Evolutionary conservation across 1,284 basidiomycete species (phyloP).

Genomic region (Cystobasidiaceae sp.): DNA sequence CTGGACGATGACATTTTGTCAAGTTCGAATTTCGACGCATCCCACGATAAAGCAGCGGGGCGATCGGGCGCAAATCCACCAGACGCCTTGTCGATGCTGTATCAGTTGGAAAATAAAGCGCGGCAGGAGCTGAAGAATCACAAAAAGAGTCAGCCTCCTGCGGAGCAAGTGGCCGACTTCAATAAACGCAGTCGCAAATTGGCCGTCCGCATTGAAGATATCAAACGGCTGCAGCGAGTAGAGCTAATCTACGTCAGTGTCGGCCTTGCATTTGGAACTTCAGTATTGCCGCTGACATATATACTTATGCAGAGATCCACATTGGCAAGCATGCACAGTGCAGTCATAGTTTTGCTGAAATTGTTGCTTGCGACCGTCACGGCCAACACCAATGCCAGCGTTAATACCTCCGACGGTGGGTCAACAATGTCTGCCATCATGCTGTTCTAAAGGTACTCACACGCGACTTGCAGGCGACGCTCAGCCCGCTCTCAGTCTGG

Average conservation of each 20-base stretch:
- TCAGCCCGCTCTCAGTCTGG: conserved; percentile 63
- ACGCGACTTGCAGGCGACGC: conserved; percentile 50
- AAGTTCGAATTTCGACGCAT: too few relatives aligned
- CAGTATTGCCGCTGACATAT: too few relatives aligned
- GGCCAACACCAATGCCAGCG: conserved; percentile 49
- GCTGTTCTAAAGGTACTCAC: neutral
- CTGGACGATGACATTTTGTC: conserved; percentile 41
- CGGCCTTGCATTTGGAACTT: neutral
- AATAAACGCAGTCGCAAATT: conserved; percentile 59
- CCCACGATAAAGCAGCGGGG: too few relatives aligned
- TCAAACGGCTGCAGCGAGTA: conserved; percentile 76
- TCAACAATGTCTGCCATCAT: neutral
- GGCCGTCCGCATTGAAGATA: conserved; percentile 65
- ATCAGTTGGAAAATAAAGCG: conserved; percentile 63
- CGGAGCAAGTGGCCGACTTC: conserved; percentile 12
- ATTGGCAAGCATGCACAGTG: conserved; percentile 73
- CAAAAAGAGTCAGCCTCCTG: conserved; percentile 3
- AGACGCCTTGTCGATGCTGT: conserved; percentile 44
- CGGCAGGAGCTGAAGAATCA: conserved; percentile 48
- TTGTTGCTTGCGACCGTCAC: conserved; percentile 81
- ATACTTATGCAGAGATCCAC: conserved; percentile 53
- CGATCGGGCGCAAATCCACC: conserved; percentile 43
- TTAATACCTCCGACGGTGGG: conserved; percentile 23
- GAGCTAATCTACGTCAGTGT: conserved; percentile 81
- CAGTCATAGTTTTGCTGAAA: conserved; percentile 85